These are phyloP conservation scores for Linum tenue DNA, from an alignment of 345 rosid genomes.

Conservation along the genomic window DNA sequence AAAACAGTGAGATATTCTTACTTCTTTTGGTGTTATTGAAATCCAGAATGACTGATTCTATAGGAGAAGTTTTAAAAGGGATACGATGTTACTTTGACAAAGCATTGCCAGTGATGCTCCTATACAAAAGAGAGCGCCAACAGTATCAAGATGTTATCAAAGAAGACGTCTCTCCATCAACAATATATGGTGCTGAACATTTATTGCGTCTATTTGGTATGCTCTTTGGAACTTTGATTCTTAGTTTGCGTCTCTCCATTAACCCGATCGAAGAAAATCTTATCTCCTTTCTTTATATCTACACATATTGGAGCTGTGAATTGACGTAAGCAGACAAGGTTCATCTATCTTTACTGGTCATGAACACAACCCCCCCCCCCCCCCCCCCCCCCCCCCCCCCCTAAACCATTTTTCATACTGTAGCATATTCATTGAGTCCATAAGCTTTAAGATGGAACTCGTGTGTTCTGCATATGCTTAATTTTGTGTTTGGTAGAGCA, in stretches of 20 bases:
- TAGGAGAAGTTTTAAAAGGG: constrained; percentile 65
- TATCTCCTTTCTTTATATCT: no score
- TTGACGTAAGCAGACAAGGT: no score
- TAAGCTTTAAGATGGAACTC: background rate
- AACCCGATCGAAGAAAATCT: background rate
- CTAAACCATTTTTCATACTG: no score
- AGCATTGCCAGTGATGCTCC: constrained; percentile 63
- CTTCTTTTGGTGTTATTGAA: constrained; percentile 1
- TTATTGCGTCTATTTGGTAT: constrained; percentile 82
- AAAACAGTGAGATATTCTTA: constrained; percentile 10
- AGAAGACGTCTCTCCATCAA: constrained; percentile 49
- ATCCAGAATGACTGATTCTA: constrained; percentile 47
- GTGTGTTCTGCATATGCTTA: background rate
- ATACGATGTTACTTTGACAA: constrained; percentile 72
- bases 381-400: no score
- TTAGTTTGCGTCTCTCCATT: background rate
- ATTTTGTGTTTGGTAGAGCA: background rate
- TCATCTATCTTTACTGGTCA: background rate
- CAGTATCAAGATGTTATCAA: constrained; percentile 46
- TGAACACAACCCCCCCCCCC: background rate
- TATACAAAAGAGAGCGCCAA: constrained; percentile 72
- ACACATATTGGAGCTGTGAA: no score
- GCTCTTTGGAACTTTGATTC: background rate
- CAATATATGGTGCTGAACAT: constrained; percentile 89
- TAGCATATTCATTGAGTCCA: no score